These are phyloP conservation scores for Plantago rigida DNA, from an alignment of 305 asterid species.

Conservation along the genomic window DNA sequence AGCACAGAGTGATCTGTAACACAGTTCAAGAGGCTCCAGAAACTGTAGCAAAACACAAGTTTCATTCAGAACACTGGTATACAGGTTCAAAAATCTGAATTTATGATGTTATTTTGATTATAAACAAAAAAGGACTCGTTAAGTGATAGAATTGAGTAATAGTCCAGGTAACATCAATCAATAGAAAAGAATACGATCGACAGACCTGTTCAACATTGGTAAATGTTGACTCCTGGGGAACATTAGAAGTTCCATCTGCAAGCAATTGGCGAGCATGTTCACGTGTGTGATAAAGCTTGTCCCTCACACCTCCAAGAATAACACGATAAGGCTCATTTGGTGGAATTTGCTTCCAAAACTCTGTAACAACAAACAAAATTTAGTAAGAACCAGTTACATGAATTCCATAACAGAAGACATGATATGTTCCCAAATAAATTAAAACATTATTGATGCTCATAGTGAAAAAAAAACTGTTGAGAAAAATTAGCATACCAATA, in stretches of 20 bases:
- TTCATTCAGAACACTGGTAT: conserved; percentile 1
- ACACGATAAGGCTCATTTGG: conserved; percentile 80
- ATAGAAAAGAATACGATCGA: background rate
- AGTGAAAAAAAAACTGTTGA: background rate
- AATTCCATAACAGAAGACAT: no score
- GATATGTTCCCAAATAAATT: background rate
- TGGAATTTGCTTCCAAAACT: conserved; percentile 92
- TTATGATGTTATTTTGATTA: background rate
- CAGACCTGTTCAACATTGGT: conserved; percentile 50
- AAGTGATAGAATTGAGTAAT: background rate
- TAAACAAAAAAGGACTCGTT: background rate
- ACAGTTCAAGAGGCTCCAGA: conserved; percentile 68
- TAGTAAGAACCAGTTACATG: conserved; percentile 4
- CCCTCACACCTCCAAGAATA: conserved; percentile 82
- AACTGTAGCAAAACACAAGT: conserved; percentile 35
- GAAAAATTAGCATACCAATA: conserved; percentile 35
- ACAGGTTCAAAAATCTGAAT: background rate
- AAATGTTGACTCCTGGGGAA: conserved; percentile 49
- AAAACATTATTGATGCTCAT: background rate
- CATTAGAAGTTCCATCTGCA: conserved; percentile 44
- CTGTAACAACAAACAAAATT: conserved; percentile 29
- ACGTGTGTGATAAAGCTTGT: conserved; percentile 73
- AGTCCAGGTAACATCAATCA: background rate
- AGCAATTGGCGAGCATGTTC: conserved; percentile 74
- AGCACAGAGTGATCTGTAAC: conserved; percentile 66